Base-by-base conservation (phyloP, 2,329 filamentous ascomycete genomes). In the Cryphonectria naterciae region DNA sequence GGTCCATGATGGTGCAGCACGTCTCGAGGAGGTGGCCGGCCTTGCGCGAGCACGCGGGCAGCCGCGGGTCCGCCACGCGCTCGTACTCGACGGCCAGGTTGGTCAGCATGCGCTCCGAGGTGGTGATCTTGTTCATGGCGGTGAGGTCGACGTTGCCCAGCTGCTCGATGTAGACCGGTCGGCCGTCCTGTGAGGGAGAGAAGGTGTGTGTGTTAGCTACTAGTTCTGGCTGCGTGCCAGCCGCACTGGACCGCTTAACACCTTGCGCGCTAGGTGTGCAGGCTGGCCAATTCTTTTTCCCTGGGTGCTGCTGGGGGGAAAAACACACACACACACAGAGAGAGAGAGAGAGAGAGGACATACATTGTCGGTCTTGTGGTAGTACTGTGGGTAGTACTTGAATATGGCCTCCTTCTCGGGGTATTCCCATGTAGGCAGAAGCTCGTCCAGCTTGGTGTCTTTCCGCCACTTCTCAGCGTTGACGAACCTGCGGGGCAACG, bases 11-110 rank as follows among this genome's bases (percentile, higher is more conserved):
- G 74, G 93, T 95, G 90, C 96, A 98, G 86, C 94, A 98, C 35
- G 96, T 99, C 86, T 99, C 96, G 78, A 98, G 91, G 70, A 99
- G 90, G 78, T 92, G 89, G 77, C 93, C 94, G 35, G 91, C 86
- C 84, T 97, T 97, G 83, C 95, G 94, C 70, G 94, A 97, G 88
- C 94, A 98, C 76, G 96, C 95, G 67, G 96, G 96, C 70, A 99
- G 89, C 75, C 96, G 93, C 19, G 95, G 95, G 83, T 98, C 95
- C 75, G 93, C 88, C 76, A 98, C 88, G 82, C 95, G 97, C 86
- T 99, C 96, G 85, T 99, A 99, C 85, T 99, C 96, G 81, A 95
- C 92, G 65, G 97, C 95, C 60, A 99, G 91, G 86, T 98, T 98
- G 82, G 93, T 90, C 73, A 98, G 85, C 95, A 99, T 98, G 83